These are phyloP conservation scores for Tremella yokohamensis DNA, from an alignment of 768 basidiomycete species.

Conservation along the genomic window DNA sequence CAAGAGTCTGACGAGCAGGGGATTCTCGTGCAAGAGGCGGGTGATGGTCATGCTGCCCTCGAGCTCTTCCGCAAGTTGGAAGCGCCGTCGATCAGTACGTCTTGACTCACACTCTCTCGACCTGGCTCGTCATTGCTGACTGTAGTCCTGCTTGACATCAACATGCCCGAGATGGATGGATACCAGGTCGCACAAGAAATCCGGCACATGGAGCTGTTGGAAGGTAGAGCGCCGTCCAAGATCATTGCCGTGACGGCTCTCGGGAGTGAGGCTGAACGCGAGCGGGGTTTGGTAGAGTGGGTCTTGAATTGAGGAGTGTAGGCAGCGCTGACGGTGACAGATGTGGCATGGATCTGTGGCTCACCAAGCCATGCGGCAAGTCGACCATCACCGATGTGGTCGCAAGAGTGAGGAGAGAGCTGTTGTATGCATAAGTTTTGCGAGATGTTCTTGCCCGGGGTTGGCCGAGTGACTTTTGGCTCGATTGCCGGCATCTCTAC, in stretches of 20 bases:
- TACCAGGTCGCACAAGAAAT: constrained; percentile 33
- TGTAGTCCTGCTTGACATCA: constrained; percentile 42
- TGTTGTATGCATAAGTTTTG: constrained; percentile 11
- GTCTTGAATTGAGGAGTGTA: too few relatives aligned
- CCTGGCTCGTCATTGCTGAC: too few relatives aligned
- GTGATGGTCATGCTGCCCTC: constrained; percentile 42
- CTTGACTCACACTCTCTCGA: too few relatives aligned
- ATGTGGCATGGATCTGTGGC: constrained; percentile 34
- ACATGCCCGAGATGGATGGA: constrained; percentile 48
- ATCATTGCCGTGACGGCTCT: constrained; percentile 48
- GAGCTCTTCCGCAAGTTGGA: constrained; percentile 27
- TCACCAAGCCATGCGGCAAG: constrained; percentile 36
- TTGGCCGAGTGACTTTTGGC: too few relatives aligned
- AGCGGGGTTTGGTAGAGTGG: constrained; percentile 37
- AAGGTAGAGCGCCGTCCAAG: constrained; percentile 19
- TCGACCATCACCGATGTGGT: constrained; percentile 25
- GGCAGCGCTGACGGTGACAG: too few relatives aligned
- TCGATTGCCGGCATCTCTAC: too few relatives aligned
- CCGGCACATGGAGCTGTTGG: constrained; percentile 29
- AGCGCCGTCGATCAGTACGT: constrained; percentile 8
- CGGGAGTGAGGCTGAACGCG: constrained; percentile 35
- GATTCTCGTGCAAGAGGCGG: constrained; percentile 37
- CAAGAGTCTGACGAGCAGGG: not conserved
- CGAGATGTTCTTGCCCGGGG: too few relatives aligned
- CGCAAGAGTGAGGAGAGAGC: constrained; percentile 19